Base-by-base conservation (phyloP, 805 yeast species). In the Ogataea paradorogensis region DNA sequence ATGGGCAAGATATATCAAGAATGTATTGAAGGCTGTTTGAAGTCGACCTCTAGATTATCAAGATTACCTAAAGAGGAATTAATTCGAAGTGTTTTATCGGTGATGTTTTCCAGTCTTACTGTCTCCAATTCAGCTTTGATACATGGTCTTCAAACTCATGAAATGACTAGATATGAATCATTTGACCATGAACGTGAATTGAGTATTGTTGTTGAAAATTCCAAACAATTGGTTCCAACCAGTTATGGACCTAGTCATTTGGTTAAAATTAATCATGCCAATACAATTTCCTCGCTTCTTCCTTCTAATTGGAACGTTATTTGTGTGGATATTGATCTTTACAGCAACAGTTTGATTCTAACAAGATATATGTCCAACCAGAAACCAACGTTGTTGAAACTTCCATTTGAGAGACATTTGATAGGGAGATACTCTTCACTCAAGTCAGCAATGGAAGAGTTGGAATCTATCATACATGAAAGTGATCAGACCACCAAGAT, bases 401-500 rank as follows among this genome's bases (percentile, higher is more conserved):
- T 89, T 18, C 90, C 95, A 0, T 52, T 84, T 30, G 69, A 69
- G 15, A 63, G 86, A 34, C 74, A 67, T 39, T 52, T 62, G 20
- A 58, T 71, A 9, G 59, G 77, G 38, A 75, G 70, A 27, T 58
- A 61, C 1, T 61, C 76, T 32, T 56, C 72, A 0, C 77, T 76
- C 46, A 47, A 55, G 0, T 73, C 70, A 31, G 79, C 79, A 0
- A 55, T 73, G 26, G 45, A 52, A 0, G 78, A 74, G 35, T 56
- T 85, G 29, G 52, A 63, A 3, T 45, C 54, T 0, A 81, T 90
- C 6, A 81, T 89, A 15, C 47, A 58, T 0, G 69, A 70, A 37
- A 88, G 91, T 56, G 79, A 85, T 47, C 50, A 58, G 3, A 75
- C 87, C 0, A 82, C 91, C 0, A 70, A 74, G 15, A 43, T 61